Evolutionary conservation across 306 rosid species (phyloP), one percentile per base, ranked within the genome.

Genomic region (Ormosia semicastrata): DNA sequence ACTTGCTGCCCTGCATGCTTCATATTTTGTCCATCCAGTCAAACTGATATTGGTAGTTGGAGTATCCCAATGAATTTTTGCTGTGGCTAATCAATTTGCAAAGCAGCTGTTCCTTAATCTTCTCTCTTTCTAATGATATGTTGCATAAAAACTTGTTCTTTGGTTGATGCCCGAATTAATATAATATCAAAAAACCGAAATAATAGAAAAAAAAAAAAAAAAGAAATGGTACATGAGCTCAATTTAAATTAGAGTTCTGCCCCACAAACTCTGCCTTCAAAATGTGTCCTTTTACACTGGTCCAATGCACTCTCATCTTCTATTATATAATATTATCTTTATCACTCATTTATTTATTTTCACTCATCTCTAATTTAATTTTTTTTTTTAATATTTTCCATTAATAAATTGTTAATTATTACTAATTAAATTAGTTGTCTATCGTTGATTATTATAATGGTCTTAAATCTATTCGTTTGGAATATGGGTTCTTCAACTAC

Each of bases 11-110:
- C 39, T 53, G 69, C 80, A 68, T 39, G 62, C 37, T 47, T 53
- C 76, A 43, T 60, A 12, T 86, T 86, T 77, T 66, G 60, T 66
- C 44, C 73, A 52, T 18, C 56, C 41, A 64, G 18, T 56, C 3
- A 57, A 37, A 40, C 10, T 58, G 49, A 33, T 24, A 5, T 47
- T 76, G 75, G 66, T 78, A 44, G 17, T 37, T 18, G 73, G 39
- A 67, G 63, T 64, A 74, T 79, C 58, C 64, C 39, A 56, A 7
- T 73, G 56, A 39, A 37, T 47, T 30, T 13, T 44, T 56, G 33
- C 73, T 59, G 14, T 30, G 80, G 41, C 52, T 46, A 43, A 37
- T 71, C 50, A 59, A 37, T 34, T 60, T 62, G 14, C 17, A 71
- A 63, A 49, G 59, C 73, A 70, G 8, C 41, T 53, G 12, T 50